Conservation (phyloP, 1,284 basidiomycete genomes). For the Apiotrichum porosum region DNA sequence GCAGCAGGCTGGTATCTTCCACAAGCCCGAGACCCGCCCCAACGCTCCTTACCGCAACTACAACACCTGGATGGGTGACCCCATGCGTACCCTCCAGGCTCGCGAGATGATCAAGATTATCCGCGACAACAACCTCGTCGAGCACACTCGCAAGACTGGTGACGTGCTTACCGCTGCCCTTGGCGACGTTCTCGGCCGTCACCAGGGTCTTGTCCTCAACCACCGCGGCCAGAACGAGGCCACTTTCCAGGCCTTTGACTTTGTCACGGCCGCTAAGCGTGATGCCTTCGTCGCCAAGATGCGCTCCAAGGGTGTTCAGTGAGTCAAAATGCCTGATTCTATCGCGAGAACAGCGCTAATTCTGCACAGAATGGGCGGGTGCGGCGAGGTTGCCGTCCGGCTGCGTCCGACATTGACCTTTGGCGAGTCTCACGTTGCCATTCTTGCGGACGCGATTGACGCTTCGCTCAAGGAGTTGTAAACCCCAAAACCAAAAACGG, state of each 20-base stretch:
- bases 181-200: constrained; percentile 28
- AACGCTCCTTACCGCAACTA: constrained; percentile 52
- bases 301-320: constrained; percentile 49
- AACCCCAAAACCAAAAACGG: no score
- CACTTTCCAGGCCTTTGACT: constrained; percentile 55
- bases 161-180: constrained; percentile 43
- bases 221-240: constrained; percentile 52
- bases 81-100: constrained; percentile 54
- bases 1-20: constrained; percentile 53
- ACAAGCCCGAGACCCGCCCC: constrained; percentile 52
- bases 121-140: constrained; percentile 44
- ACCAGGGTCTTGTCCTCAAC: constrained; percentile 36
- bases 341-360: no score
- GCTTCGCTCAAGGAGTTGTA: constrained; percentile 33
- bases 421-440: constrained; percentile 48
- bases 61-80: constrained; percentile 50
- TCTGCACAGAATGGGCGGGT: constrained; percentile 27
- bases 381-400: constrained; percentile 48
- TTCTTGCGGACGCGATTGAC: constrained; percentile 46
- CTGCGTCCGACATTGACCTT: constrained; percentile 54
- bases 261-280: constrained; percentile 39
- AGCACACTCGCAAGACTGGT: constrained; percentile 46
- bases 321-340: no score
- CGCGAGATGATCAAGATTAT: constrained; percentile 53
- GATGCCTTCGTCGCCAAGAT: constrained; percentile 51